Evolutionary conservation across 169 alveolate species (phyloP), one percentile per base, ranked within the genome.

Genomic region (Plasmodium yoelii): DNA sequence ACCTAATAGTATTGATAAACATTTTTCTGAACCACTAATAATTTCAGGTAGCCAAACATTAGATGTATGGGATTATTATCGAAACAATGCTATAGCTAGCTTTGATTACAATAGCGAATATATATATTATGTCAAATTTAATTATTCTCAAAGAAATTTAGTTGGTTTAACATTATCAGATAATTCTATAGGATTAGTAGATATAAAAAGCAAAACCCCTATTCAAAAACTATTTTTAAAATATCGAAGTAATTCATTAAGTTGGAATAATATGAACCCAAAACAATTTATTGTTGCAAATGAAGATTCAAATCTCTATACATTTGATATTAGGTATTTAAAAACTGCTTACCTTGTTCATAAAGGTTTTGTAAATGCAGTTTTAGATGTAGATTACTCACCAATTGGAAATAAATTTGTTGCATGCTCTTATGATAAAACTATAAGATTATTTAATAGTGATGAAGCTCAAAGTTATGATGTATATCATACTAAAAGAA

Each of bases 201-300:
- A 98, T 92, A 94, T 96, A 55, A 89, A 99, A 74, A 95, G 96
- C 7, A 96, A 97, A 77, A 93, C 98, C 22, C 97, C 98, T 46
- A 80, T 98, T 22, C 91, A 98, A 53, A 97, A 96, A 93, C 94
- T 98, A 3, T 88, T 93, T 28, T 77, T 97, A 75, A 95, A 94
- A 90, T 96, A 96, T 94, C 94, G 99, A 82, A 93, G 98, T 67
- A 96, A 97, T 64, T 98, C 99, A 55, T 70, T 98, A 12, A 93
- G 99, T 68, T 98, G 99, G 99, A 98, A 98, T 92, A 99, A 99
- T 10, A 97, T 96, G 80, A 98, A 98, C 70, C 99, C 99, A 42
- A 88, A 97, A 73, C 96, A 98, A 82, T 97, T 98, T 88, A 98
- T 98, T 12, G 97, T 97, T 15, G 99, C 99, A 24, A 98, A 98